Percentiles rank a stretch among this genome's conserved stretches.
Conservation (phyloP, 2,329 filamentous ascomycete species). For the Teratosphaeria epicoccoides region DNA sequence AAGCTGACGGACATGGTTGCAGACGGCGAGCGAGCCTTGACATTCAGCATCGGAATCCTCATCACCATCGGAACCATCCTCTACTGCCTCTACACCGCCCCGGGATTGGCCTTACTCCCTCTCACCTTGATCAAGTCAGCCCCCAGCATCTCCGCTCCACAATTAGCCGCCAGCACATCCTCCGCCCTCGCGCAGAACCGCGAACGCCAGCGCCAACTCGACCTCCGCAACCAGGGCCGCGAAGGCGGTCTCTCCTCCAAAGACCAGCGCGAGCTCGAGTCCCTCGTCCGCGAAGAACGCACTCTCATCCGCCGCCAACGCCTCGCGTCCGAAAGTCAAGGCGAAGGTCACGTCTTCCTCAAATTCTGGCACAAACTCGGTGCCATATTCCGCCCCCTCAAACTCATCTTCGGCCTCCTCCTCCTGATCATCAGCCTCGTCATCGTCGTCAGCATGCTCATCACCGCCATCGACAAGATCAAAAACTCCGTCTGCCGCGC, state of each 20-base stretch:
- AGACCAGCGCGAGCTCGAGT: constrained; percentile 79
- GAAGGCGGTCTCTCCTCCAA: constrained; percentile 67
- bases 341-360: constrained; percentile 64
- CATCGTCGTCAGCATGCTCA: constrained; percentile 83
- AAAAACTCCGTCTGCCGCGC: constrained; percentile 88
- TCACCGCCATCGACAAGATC: constrained; percentile 92
- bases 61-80: constrained; percentile 77
- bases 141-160: constrained; percentile 72
- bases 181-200: constrained; percentile 77
- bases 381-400: constrained; percentile 75
- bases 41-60: constrained; percentile 80
- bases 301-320: constrained; percentile 83
- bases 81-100: constrained; percentile 79
- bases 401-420: constrained; percentile 72
- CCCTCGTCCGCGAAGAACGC: constrained; percentile 78
- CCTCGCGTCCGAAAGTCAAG: constrained; percentile 70
- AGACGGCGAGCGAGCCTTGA: constrained; percentile 83
- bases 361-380: constrained; percentile 69
- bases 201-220: constrained; percentile 83
- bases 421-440: constrained; percentile 64
- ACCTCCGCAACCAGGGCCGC: constrained; percentile 70
- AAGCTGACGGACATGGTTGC: background rate
- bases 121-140: constrained; percentile 87
- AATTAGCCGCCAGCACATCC: constrained; percentile 64
- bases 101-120: constrained; percentile 79